phyloP scores from a whole-genome alignment of 1,284 basidiomycete genomes.

The Fomitiporia mediterranea region DNA sequence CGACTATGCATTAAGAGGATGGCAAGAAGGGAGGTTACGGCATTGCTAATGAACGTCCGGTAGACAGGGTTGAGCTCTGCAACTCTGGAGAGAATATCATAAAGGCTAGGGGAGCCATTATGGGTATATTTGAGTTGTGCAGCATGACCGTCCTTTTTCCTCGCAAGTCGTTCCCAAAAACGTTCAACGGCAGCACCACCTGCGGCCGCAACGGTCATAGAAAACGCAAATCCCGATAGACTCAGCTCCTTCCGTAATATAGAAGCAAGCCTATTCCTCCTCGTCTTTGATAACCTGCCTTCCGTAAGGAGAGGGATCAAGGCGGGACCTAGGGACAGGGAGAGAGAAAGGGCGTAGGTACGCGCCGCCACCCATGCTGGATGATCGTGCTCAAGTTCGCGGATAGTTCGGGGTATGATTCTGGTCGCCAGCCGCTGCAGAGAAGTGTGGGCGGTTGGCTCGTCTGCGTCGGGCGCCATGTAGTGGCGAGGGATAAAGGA shows the following conservation, averaged over 20 bases:
- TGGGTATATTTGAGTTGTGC: conserved; percentile 11
- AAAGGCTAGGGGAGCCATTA: neutral
- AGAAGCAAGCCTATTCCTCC: conserved; percentile 32
- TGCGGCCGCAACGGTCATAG: conserved; percentile 56
- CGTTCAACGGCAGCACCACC: conserved; percentile 53
- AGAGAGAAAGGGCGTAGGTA: conserved; percentile 62
- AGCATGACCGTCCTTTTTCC: neutral
- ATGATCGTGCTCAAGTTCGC: conserved; percentile 33
- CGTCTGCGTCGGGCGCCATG: conserved; percentile 8
- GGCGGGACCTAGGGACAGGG: conserved; percentile 60
- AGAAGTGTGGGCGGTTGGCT: neutral
- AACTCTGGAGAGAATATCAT: neutral
- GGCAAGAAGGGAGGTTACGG: conserved; percentile 52
- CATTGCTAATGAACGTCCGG: conserved; percentile 52
- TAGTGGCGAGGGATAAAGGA: neutral
- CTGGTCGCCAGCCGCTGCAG: neutral
- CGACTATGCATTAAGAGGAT: conserved; percentile 53
- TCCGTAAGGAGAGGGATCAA: conserved; percentile 48
- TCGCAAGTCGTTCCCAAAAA: conserved; percentile 38
- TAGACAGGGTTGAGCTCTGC: conserved; percentile 29
- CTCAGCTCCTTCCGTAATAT: conserved; percentile 52
- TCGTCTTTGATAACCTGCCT: conserved; percentile 24
- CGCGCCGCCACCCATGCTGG: conserved; percentile 57
- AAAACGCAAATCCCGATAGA: conserved; percentile 59
- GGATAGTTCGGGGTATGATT: neutral